A percentile compares a stretch with the other conserved stretches of the same genome.
phyloP scores from a whole-genome alignment of 441 rosid species.

The Geranium incanum region DNA sequence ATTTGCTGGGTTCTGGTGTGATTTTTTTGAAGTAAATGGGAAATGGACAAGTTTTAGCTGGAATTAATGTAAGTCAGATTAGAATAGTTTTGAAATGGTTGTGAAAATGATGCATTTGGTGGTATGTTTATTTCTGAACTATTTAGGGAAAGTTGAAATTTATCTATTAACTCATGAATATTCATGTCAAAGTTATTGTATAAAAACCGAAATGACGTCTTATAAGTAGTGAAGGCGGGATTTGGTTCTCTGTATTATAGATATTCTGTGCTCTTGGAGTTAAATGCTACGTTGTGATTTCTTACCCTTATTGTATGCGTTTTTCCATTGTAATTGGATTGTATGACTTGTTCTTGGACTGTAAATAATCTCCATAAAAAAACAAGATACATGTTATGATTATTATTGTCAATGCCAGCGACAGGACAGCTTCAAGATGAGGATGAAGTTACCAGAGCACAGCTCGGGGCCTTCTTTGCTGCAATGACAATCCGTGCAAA shows the following conservation, averaged over 20 bases:
- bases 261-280: background rate
- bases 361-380: background rate
- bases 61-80: background rate
- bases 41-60: background rate
- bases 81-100: background rate
- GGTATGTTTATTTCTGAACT: background rate
- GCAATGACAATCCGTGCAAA: slow-evolving; percentile 93
- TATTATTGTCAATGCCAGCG: slow-evolving; percentile 33
- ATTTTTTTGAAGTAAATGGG: slow-evolving; percentile 2
- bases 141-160: background rate
- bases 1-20: background rate
- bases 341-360: background rate
- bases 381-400: slow-evolving; percentile 4
- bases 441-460: slow-evolving; percentile 75
- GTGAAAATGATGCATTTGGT: background rate
- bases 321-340: background rate
- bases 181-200: background rate
- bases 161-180: background rate
- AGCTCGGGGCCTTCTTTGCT: slow-evolving; percentile 88
- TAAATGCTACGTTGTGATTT: background rate
- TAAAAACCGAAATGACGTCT: background rate
- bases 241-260: background rate
- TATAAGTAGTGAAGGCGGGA: background rate
- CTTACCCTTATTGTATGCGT: background rate
- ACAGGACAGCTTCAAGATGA: slow-evolving; percentile 68